Percentiles rank a stretch among this genome's conserved stretches.
These are phyloP conservation scores for Daldinia sp. DNA, from an alignment of 2,329 filamentous ascomycete genomes.

Conservation along the genomic window DNA sequence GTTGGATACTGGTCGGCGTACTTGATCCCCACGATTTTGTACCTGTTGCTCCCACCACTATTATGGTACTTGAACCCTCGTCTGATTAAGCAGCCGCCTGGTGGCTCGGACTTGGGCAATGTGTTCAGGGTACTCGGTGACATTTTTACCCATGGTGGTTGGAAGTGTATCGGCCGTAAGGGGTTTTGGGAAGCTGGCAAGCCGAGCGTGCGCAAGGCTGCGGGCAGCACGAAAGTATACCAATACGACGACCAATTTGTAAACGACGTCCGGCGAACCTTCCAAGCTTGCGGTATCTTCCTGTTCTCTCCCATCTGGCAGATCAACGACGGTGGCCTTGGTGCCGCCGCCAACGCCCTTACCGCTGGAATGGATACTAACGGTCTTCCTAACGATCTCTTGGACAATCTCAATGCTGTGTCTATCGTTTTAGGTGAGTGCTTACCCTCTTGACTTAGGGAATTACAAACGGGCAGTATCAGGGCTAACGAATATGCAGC, in stretches of 20 bases:
- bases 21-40: constrained; percentile 58
- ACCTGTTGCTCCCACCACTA: constrained; percentile 66
- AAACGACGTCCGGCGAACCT: constrained; percentile 64
- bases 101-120: constrained; percentile 69
- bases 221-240: constrained; percentile 49
- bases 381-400: constrained; percentile 54
- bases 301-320: constrained; percentile 51
- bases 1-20: constrained; percentile 59
- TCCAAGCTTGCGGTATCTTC: constrained; percentile 62
- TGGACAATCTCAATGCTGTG: constrained; percentile 55
- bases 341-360: constrained; percentile 53
- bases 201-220: constrained; percentile 57
- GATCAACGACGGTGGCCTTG: constrained; percentile 52
- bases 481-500: constrained; percentile 35
- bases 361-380: constrained; percentile 53
- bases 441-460: neutral
- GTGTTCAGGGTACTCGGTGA: constrained; percentile 50
- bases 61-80: constrained; percentile 65
- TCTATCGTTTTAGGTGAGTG: constrained; percentile 50
- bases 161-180: constrained; percentile 40
- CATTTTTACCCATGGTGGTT: constrained; percentile 47
- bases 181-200: constrained; percentile 65
- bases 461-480: neutral
- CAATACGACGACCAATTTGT: constrained; percentile 70
- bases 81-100: constrained; percentile 66